Evolutionary conservation across 2,329 filamentous ascomycete genomes (phyloP), one percentile per base, ranked within the genome.

Genomic region (Epichloe gansuensis): DNA sequence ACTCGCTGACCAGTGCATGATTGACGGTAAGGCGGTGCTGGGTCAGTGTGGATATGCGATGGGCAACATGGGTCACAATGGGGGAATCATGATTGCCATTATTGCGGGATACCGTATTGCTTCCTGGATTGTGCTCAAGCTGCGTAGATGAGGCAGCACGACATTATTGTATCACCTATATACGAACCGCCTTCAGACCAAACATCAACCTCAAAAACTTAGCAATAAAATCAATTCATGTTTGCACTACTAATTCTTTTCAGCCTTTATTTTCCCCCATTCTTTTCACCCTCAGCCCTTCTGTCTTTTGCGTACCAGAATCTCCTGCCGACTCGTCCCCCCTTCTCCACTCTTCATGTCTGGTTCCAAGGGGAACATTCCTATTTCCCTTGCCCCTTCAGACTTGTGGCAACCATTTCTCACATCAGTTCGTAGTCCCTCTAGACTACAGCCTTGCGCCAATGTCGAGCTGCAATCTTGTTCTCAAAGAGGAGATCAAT

Each of bases 61-160:
- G 3, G 82, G 80, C 0, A 70, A 86, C 72, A 76, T 87, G 43
- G 88, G 87, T 0, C 87, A 88, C 60, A 73, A 87, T 74, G 79
- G 88, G 21, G 88, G 87, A 0, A 90, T 91, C 58, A 74, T 91
- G 71, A 63, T 94, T 49, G 80, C 74, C 3, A 94, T 95, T 57
- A 83, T 89, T 58, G 70, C 78, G 13, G 88, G 80, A 1, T 65
- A 64, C 46, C 59, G 63, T 17, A 48, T 66, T 51, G 73, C 88
- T 5, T 82, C 81, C 1, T 87, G 81, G 80, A 58, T 78, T 50
- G 81, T 79, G 25, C 66, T 89, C 25, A 67, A 62, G 59, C 17
- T 64, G 44, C 56, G 58, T 34, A 58, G 41, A 36, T 63, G 41
- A 45, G 17, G 7, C 8, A 2, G 36, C 27, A 31, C 7, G 27